Conservation (phyloP, 331 rosid species). For the Rhamnella rubrinervis region DNA sequence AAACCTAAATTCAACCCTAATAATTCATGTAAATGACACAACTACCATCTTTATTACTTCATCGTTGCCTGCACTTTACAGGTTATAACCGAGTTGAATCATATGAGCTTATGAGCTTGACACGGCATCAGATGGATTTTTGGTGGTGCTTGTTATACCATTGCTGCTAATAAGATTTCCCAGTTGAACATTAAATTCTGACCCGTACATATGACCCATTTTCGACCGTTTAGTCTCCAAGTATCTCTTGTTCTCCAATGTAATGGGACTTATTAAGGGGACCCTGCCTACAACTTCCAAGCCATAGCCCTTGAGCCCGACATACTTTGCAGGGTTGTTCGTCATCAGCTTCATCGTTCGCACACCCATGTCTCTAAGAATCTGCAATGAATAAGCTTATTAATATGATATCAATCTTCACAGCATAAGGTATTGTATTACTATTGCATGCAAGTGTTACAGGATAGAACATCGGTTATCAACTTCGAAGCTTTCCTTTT, state of each 20-base stretch:
- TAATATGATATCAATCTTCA: neutral
- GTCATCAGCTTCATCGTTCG: slow-evolving; percentile 81
- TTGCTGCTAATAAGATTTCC: slow-evolving; percentile 30
- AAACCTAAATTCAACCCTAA: slow-evolving; percentile 2
- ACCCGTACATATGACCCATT: slow-evolving; percentile 65
- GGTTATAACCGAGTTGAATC: neutral
- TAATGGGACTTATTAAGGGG: slow-evolving; percentile 60
- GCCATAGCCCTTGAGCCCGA: slow-evolving; percentile 82
- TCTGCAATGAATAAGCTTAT: slow-evolving; percentile 32
- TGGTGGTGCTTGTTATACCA: slow-evolving; percentile 30
- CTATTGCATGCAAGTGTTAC: neutral
- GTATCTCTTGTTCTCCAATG: slow-evolving; percentile 66
- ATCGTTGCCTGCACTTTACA: neutral
- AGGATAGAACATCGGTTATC: neutral
- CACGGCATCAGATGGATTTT: slow-evolving; percentile 33
- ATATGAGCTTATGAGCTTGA: slow-evolving; percentile 29
- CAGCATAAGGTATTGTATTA: neutral
- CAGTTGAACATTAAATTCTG: slow-evolving; percentile 35
- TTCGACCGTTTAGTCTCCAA: slow-evolving; percentile 65
- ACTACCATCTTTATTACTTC: slow-evolving; percentile 16
- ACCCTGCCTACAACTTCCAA: slow-evolving; percentile 64
- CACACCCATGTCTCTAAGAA: slow-evolving; percentile 68
- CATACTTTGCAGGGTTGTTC: slow-evolving; percentile 75
- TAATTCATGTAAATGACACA: slow-evolving; percentile 9
- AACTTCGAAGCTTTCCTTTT: neutral